Evolutionary conservation across 768 basidiomycete genomes (phyloP).

Genomic region (Calocybe gangraenosa): DNA sequence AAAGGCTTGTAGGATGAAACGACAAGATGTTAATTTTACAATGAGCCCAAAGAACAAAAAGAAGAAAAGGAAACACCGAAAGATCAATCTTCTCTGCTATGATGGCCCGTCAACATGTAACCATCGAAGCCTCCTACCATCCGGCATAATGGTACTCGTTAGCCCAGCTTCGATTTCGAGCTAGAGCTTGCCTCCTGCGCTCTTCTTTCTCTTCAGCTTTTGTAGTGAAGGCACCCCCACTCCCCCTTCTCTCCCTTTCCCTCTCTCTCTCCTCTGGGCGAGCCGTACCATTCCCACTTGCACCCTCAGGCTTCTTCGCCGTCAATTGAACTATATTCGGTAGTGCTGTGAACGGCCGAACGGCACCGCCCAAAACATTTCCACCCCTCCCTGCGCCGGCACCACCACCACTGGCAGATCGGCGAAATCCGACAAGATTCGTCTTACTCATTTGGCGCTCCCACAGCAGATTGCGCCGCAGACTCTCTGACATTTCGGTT

Average conservation of each 20-base stretch:
- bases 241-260: constrained; percentile 14
- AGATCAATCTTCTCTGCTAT: neutral
- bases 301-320: constrained; percentile 25
- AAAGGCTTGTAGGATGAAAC: constrained; percentile 1
- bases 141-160: constrained; percentile 64
- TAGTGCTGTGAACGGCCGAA: constrained; percentile 27
- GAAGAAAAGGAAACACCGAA: neutral
- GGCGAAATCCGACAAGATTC: constrained; percentile 35
- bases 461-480: constrained; percentile 80
- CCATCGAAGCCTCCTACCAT: constrained; percentile 38
- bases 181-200: constrained; percentile 40
- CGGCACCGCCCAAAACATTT: constrained; percentile 15
- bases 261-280: constrained; percentile 5
- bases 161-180: constrained; percentile 60
- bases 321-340: constrained; percentile 40
- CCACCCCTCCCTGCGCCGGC: constrained; percentile 16
- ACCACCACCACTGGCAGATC: constrained; percentile 27
- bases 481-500: constrained; percentile 80
- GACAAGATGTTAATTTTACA: constrained; percentile 11
- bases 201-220: constrained; percentile 34
- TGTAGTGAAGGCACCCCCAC: constrained; percentile 11
- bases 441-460: constrained; percentile 62
- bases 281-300: neutral
- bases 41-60: constrained; percentile 9
- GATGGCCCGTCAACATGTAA: neutral